A percentile compares a stretch with the other conserved stretches of the same genome.
These are phyloP conservation scores for Hamamelis virginiana DNA, from an alignment of 164 flowering plant species.

Conservation along the genomic window DNA sequence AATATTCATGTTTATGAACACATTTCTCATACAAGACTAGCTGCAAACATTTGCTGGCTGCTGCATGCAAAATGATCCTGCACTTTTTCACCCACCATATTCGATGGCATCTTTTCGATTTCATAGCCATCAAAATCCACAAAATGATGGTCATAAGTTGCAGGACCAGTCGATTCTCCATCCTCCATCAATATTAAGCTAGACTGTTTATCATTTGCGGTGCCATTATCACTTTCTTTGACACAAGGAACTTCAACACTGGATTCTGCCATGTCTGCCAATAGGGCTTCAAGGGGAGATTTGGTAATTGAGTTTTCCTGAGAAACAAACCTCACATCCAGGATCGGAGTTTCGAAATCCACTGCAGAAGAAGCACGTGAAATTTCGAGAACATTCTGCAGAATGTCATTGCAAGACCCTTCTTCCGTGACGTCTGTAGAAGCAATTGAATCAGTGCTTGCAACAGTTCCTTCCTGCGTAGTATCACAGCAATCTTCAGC, in stretches of 20 bases:
- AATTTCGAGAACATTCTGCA: constrained; percentile 24
- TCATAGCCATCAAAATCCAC: constrained; percentile 28
- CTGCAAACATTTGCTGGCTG: constrained; percentile 19
- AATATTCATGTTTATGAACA: not conserved
- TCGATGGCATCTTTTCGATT: not conserved
- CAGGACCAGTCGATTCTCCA: constrained; percentile 18
- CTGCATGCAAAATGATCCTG: constrained; percentile 10
- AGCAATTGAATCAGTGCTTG: constrained; percentile 3
- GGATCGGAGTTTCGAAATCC: constrained; percentile 51
- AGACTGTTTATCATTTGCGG: constrained; percentile 4
- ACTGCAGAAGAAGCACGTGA: constrained; percentile 23
- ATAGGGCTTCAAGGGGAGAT: constrained; percentile 52
- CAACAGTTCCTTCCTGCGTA: constrained; percentile 6
- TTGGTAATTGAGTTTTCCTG: constrained; percentile 12
- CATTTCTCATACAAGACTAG: constrained; percentile 35
- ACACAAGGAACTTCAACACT: constrained; percentile 14
- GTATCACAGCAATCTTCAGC: constrained; percentile 5
- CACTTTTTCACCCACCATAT: constrained; percentile 14
- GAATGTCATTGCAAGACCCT: constrained; percentile 5
- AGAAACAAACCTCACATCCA: constrained; percentile 60
- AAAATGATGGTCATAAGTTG: constrained; percentile 16
- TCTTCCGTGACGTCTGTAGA: constrained; percentile 2
- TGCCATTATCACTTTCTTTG: constrained; percentile 14
- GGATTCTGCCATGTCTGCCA: constrained; percentile 23
- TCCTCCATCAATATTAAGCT: constrained; percentile 23